Conservation (phyloP, 441 rosid species). For the Gossypium gossypioides region DNA sequence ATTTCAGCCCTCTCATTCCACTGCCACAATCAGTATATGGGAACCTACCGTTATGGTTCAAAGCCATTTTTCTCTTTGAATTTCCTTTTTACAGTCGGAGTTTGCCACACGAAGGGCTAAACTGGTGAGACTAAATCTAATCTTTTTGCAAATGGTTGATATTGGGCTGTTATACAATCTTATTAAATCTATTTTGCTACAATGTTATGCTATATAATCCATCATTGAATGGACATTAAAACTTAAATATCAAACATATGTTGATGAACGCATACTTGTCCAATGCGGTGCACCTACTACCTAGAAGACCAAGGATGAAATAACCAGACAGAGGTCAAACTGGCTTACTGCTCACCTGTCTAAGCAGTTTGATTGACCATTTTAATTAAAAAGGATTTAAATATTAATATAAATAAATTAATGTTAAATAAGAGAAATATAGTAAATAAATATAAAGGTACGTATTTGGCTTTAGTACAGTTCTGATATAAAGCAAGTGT, state of each 20-base stretch:
- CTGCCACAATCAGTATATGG: constrained; percentile 55
- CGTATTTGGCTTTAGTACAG: too few species aligned
- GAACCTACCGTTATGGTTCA: constrained; percentile 68
- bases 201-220: neutral
- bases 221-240: neutral
- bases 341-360: neutral
- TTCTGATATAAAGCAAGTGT: too few species aligned
- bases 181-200: neutral
- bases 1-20: constrained; percentile 70
- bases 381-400: too few species aligned
- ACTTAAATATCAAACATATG: neutral
- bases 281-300: neutral
- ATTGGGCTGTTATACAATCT: neutral
- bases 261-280: neutral
- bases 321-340: too few species aligned
- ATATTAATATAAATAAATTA: too few species aligned
- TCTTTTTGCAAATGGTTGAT: neutral
- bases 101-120: constrained; percentile 47
- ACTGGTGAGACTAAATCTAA: constrained; percentile 46
- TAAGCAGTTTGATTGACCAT: neutral
- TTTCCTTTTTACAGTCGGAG: constrained; percentile 63
- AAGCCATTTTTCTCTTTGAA: constrained; percentile 50
- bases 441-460: too few species aligned
- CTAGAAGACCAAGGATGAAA: neutral
- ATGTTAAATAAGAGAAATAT: too few species aligned